phyloP scores from a whole-genome alignment of 1,139 yeast species.

The Pneumocystis carinii region DNA sequence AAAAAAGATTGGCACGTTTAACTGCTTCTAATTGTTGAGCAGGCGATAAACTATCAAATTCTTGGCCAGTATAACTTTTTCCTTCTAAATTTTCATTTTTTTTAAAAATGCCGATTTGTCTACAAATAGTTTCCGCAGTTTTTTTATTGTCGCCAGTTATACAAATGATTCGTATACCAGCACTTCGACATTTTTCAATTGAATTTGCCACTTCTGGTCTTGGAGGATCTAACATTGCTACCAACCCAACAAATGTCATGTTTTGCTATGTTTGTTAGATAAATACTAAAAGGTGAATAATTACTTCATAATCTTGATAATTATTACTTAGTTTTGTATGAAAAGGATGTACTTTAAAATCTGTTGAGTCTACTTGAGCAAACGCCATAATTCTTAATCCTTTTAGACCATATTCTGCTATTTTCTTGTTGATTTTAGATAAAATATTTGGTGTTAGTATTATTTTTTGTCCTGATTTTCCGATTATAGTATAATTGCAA shows the following conservation, averaged over 20 bases:
- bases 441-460: slow-evolving; percentile 15
- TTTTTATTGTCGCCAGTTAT: slow-evolving; percentile 41
- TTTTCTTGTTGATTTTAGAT: slow-evolving; percentile 11
- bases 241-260: slow-evolving; percentile 30
- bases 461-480: slow-evolving; percentile 16
- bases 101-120: slow-evolving; percentile 32
- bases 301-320: slow-evolving; percentile 12
- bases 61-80: slow-evolving; percentile 42
- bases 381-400: slow-evolving; percentile 36
- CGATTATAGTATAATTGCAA: slow-evolving; percentile 17
- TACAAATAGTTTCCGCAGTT: slow-evolving; percentile 40
- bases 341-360: slow-evolving; percentile 11
- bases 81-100: slow-evolving; percentile 2
- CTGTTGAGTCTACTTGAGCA: slow-evolving; percentile 18
- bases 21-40: slow-evolving; percentile 58
- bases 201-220: slow-evolving; percentile 32
- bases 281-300: not conserved
- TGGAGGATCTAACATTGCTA: slow-evolving; percentile 41
- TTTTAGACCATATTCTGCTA: slow-evolving; percentile 26
- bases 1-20: slow-evolving; percentile 42
- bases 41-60: slow-evolving; percentile 54
- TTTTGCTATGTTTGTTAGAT: slow-evolving; percentile 8
- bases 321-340: slow-evolving; percentile 3
- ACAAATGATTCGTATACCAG: slow-evolving; percentile 33
- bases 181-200: slow-evolving; percentile 29